These are phyloP conservation scores for Pseudozyma sp. DNA, from an alignment of 1,284 basidiomycete genomes.

Conservation along the genomic window DNA sequence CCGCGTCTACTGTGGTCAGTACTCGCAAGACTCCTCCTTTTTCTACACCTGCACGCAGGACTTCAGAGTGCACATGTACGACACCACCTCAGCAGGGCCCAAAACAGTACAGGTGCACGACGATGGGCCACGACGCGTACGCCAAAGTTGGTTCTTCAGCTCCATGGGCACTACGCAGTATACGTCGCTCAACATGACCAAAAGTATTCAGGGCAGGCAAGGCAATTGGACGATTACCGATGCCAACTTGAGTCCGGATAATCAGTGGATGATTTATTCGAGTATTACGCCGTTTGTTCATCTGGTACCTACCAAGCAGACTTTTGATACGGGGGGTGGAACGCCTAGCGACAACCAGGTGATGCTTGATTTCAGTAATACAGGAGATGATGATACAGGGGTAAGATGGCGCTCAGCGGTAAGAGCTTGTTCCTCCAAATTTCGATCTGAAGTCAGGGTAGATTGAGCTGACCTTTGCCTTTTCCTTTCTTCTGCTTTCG, in stretches of 20 bases:
- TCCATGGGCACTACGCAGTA: slow-evolving; percentile 70
- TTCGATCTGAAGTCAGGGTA: neutral
- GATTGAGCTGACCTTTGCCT: neutral
- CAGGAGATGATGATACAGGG: slow-evolving; percentile 69
- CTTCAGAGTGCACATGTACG: slow-evolving; percentile 75
- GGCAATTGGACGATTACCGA: slow-evolving; percentile 73
- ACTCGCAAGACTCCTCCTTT: slow-evolving; percentile 73
- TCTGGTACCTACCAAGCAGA: slow-evolving; percentile 79
- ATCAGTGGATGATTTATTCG: slow-evolving; percentile 90
- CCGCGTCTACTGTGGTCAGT: slow-evolving; percentile 93
- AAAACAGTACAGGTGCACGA: slow-evolving; percentile 40
- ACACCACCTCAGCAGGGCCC: slow-evolving; percentile 36
- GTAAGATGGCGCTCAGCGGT: slow-evolving; percentile 62
- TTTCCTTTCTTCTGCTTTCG: neutral
- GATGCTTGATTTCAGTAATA: slow-evolving; percentile 66
- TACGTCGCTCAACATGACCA: slow-evolving; percentile 62
- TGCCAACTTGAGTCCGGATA: slow-evolving; percentile 90
- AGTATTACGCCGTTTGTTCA: slow-evolving; percentile 76
- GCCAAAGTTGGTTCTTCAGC: slow-evolving; percentile 42
- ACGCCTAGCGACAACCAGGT: slow-evolving; percentile 57
- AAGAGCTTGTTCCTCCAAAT: slow-evolving; percentile 23
- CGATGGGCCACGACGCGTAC: slow-evolving; percentile 36
- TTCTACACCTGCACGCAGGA: slow-evolving; percentile 74
- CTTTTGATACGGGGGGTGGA: slow-evolving; percentile 43
- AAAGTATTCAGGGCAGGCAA: slow-evolving; percentile 61